These are phyloP conservation scores for Heimioporus sp. DNA, from an alignment of 768 basidiomycete genomes.

Conservation along the genomic window DNA sequence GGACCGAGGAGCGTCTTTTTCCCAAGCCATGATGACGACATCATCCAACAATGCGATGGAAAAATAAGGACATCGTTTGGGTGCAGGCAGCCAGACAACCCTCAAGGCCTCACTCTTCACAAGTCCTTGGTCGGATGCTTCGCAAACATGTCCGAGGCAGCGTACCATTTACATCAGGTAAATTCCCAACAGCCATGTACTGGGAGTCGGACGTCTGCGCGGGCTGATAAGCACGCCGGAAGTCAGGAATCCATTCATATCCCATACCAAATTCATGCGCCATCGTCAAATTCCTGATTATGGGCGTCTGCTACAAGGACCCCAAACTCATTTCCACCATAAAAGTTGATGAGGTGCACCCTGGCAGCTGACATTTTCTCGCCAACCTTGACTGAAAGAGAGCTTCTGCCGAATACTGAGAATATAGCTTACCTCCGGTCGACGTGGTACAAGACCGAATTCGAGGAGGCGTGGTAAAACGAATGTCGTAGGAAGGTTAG, in stretches of 20 bases:
- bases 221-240: not conserved
- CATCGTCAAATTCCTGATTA: conserved; percentile 13
- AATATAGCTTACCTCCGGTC: no score
- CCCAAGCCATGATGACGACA: conserved; percentile 30
- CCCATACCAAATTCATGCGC: conserved; percentile 38
- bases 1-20: conserved; percentile 23
- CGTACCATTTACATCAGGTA: conserved; percentile 41
- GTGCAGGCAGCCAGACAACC: not conserved
- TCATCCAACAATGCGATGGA: conserved; percentile 19
- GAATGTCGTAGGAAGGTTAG: no score
- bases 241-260: no score
- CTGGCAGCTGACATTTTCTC: conserved; percentile 33
- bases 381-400: conserved; percentile 34
- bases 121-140: conserved; percentile 43
- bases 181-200: conserved; percentile 29
- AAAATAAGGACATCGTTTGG: not conserved
- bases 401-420: conserved; percentile 38
- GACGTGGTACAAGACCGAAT: no score
- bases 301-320: not conserved
- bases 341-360: conserved; percentile 31
- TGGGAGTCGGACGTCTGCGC: conserved; percentile 9
- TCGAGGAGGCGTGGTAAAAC: no score
- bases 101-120: conserved; percentile 38
- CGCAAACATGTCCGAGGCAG: conserved; percentile 42
- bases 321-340: conserved; percentile 36